These are phyloP conservation scores for Leccinum aurantiacum DNA, from an alignment of 768 basidiomycete species.

Conservation along the genomic window DNA sequence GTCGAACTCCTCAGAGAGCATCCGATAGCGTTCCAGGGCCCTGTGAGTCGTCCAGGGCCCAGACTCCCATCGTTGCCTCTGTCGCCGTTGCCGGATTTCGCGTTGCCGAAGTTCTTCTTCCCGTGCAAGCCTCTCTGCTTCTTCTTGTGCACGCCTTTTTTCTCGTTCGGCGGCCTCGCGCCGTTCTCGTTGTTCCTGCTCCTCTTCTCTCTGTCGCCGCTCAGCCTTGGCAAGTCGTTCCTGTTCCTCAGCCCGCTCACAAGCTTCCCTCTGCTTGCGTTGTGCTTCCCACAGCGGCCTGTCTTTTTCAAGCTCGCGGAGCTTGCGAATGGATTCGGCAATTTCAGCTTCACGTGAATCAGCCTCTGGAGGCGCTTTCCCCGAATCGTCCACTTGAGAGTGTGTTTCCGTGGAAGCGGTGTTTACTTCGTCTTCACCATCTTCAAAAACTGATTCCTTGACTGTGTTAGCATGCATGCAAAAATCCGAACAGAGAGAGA, in stretches of 20 bases:
- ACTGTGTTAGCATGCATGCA: slow-evolving; percentile 6
- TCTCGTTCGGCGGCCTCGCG: slow-evolving; percentile 29
- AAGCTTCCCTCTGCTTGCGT: slow-evolving; percentile 44
- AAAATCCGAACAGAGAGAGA: neutral
- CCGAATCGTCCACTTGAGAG: neutral
- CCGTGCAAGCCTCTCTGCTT: slow-evolving; percentile 31
- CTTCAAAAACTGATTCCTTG: slow-evolving; percentile 13
- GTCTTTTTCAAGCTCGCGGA: slow-evolving; percentile 66
- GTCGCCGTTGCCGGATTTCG: slow-evolving; percentile 43
- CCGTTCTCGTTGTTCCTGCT: slow-evolving; percentile 22
- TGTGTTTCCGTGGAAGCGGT: slow-evolving; percentile 3
- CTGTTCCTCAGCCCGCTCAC: slow-evolving; percentile 45
- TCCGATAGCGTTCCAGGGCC: slow-evolving; percentile 70
- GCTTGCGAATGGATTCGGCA: slow-evolving; percentile 64
- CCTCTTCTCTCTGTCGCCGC: slow-evolving; percentile 33
- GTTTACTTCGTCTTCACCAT: slow-evolving; percentile 13
- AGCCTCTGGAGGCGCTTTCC: slow-evolving; percentile 27
- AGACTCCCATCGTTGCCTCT: slow-evolving; percentile 53
- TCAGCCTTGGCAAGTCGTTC: slow-evolving; percentile 38
- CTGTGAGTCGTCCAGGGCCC: slow-evolving; percentile 64
- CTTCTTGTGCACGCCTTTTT: slow-evolving; percentile 21
- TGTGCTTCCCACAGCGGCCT: slow-evolving; percentile 60
- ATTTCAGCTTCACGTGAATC: slow-evolving; percentile 44
- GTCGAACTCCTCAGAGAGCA: slow-evolving; percentile 64
- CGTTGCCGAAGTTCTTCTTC: slow-evolving; percentile 41